Conservation (phyloP, 1,284 basidiomycete genomes). For the Cutaneotrichosporon spelunceum region DNA sequence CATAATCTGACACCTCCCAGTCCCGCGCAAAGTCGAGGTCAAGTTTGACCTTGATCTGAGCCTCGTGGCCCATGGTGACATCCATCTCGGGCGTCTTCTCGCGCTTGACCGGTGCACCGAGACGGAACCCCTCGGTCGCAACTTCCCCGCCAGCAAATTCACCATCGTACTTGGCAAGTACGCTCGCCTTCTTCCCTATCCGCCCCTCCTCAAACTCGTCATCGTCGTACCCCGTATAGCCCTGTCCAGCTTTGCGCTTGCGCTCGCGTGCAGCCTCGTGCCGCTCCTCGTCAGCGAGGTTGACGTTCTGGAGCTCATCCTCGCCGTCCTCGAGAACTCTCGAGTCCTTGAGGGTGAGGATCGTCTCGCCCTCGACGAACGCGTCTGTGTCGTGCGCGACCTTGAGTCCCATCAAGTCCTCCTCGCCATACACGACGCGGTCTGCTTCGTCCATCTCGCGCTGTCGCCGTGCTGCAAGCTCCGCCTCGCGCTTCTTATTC, state of each 20-base stretch:
- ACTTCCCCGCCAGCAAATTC: constrained; percentile 62
- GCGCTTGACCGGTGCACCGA: constrained; percentile 57
- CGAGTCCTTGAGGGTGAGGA: constrained; percentile 94
- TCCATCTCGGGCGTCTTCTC: constrained; percentile 57
- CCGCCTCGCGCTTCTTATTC: constrained; percentile 77
- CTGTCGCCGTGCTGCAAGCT: constrained; percentile 67
- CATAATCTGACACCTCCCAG: constrained; percentile 79
- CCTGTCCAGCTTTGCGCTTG: constrained; percentile 75
- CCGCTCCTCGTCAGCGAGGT: constrained; percentile 80
- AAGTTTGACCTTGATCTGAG: constrained; percentile 53
- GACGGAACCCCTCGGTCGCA: constrained; percentile 66
- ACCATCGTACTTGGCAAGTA: constrained; percentile 93
- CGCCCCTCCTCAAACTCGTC: constrained; percentile 75
- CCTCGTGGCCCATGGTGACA: constrained; percentile 50
- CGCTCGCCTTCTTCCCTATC: constrained; percentile 70
- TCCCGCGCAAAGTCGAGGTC: constrained; percentile 87
- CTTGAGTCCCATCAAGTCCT: constrained; percentile 84
- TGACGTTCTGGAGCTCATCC: constrained; percentile 94
- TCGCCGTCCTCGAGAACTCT: constrained; percentile 93
- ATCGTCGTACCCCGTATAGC: constrained; percentile 96
- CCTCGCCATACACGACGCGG: constrained; percentile 67
- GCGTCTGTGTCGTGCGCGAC: constrained; percentile 92
- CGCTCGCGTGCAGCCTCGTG: constrained; percentile 63
- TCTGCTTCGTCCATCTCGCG: constrained; percentile 78
- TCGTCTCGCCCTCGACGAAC: constrained; percentile 85